Evolutionary conservation across 1,284 basidiomycete genomes (phyloP), one percentile per base, ranked within the genome.

Genomic region (Rhodotorula sp.): DNA sequence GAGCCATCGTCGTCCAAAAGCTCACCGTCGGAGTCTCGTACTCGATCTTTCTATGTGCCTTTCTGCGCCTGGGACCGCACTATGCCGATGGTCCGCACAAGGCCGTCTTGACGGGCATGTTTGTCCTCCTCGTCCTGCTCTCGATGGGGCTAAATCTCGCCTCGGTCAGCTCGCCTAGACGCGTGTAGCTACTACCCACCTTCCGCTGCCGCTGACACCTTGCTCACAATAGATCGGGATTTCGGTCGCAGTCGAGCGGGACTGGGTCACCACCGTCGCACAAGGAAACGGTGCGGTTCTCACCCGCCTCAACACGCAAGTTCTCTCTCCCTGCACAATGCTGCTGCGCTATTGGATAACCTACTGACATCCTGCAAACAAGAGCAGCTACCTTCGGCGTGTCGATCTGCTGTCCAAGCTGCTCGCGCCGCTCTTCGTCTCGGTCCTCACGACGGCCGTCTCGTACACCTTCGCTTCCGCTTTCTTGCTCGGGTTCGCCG

Each of bases 381-480:
- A 21, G 12, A 8, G n/a, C 56, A 73, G 71, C 23, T 73, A 66
- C 68, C 80, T 86, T 64, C 82, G 86, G 7, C 83, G 85, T 15
- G 85, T 86, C 62, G 85, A 87, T 74, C 80, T 87, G 3, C 78
- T 86, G 19, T 85, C 83, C 75, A 86, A 87, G 75, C 83, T 87
- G 7, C 71, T 85, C 7, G 83, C 86, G 2, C 86, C 86, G 0
- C 79, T 87, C 6, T 86, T 87, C 66, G 85, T 86, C 19, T 86
- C 85, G 0, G 78, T 84, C n/a, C 80, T 87, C 47, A 85, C 85
- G 0, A 78, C 80, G 0, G 59, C 77, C 1, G 70, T 68, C 1
- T 79, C 79, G 0, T 82, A 83, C 70, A 63, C 72, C 3, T 68
- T 77, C 28, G 77, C 81, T 0, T 76, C 78, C 0, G 75, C 71